A percentile compares a stretch with the other conserved stretches of the same genome.
phyloP scores from a whole-genome alignment of 441 rosid genomes.

The Gossypium lobatum region DNA sequence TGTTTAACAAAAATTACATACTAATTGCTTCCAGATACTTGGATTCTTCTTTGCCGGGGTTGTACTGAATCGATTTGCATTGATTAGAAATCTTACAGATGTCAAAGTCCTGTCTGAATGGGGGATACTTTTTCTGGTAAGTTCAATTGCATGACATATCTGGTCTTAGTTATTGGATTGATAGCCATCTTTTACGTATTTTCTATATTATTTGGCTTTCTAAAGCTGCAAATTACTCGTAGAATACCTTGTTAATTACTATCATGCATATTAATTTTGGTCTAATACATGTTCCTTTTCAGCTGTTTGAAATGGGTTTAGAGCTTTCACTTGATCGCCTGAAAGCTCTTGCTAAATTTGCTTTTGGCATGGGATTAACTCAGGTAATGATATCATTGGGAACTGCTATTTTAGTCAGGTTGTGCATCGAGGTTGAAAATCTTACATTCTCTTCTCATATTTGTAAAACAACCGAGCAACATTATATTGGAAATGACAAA shows the following conservation, averaged over 20 bases:
- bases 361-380: constrained; percentile 95
- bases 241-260: background rate
- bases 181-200: background rate
- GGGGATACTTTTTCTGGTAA: constrained; percentile 98
- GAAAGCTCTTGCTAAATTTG: constrained; percentile 93
- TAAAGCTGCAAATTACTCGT: constrained; percentile 7
- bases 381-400: constrained; percentile 51
- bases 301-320: constrained; percentile 98
- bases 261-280: constrained; percentile 13
- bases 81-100: constrained; percentile 86
- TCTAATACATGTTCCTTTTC: constrained; percentile 30
- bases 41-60: constrained; percentile 98
- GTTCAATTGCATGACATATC: constrained; percentile 15
- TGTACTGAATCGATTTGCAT: constrained; percentile 84
- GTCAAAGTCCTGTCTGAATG: constrained; percentile 94
- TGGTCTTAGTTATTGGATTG: background rate
- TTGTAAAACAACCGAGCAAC: background rate
- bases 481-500: background rate
- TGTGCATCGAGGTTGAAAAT: background rate
- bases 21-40: constrained; percentile 61
- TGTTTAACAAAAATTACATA: background rate
- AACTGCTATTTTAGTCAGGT: background rate
- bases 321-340: constrained; percentile 97
- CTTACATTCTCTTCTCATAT: constrained; percentile 2
- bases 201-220: background rate